A percentile compares a stretch with the other conserved stretches of the same genome.
Conservation (phyloP, 257 asterid species). For the Solanum piurae region DNA sequence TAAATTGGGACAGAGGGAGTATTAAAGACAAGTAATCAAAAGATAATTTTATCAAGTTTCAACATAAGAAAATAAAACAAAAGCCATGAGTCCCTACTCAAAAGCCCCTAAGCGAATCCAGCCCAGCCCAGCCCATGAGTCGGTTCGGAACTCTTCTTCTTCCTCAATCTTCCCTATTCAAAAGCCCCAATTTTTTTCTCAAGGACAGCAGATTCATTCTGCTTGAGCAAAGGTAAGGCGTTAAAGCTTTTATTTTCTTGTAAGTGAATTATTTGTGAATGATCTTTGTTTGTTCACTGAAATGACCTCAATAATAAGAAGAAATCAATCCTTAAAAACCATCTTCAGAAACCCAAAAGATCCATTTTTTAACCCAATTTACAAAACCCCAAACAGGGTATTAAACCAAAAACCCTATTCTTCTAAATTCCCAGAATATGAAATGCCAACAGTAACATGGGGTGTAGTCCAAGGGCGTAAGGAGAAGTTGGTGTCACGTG, state of each 20-base stretch:
- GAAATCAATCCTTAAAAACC: background rate
- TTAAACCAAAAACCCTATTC: conserved; percentile 15
- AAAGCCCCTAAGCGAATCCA: no score
- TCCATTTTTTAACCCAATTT: background rate
- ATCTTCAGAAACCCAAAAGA: background rate
- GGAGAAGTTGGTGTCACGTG: conserved; percentile 80
- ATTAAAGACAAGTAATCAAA: no score
- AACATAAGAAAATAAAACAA: no score
- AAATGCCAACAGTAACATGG: conserved; percentile 96
- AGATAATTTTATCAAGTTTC: no score
- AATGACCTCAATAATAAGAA: background rate
- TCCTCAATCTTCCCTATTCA: background rate
- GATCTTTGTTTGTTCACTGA: background rate
- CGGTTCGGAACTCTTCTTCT: background rate
- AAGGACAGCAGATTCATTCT: background rate
- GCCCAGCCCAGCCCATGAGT: background rate
- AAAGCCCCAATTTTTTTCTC: background rate
- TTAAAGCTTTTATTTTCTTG: background rate
- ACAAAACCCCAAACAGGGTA: background rate
- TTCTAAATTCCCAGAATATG: conserved; percentile 61
- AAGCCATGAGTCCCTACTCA: no score
- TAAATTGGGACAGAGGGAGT: no score
- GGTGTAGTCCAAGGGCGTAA: conserved; percentile 43
- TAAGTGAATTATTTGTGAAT: background rate
- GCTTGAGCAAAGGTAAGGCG: background rate